These are phyloP conservation scores for Zizania palustris DNA, from an alignment of 202 grass and related monocot species.

Conservation along the genomic window DNA sequence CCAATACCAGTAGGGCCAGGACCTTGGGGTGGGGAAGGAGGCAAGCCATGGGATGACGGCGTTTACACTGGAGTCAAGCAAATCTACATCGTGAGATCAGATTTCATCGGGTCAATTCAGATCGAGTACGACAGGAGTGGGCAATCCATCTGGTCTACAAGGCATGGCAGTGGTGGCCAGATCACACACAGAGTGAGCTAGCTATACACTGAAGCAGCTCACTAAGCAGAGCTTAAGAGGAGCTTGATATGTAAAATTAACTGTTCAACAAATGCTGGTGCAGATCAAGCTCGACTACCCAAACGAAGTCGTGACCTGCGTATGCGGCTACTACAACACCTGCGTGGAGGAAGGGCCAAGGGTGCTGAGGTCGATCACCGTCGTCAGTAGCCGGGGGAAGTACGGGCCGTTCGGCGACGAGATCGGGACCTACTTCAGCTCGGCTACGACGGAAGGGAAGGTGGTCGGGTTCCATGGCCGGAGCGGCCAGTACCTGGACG, in stretches of 20 bases:
- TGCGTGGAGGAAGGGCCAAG: constrained; percentile 48
- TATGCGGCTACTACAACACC: constrained; percentile 77
- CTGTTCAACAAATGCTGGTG: background rate
- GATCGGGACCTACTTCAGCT: constrained; percentile 73
- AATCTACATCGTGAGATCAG: constrained; percentile 60
- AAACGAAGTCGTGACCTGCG: constrained; percentile 74
- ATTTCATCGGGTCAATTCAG: constrained; percentile 76
- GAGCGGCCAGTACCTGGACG: constrained; percentile 68
- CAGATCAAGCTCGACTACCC: constrained; percentile 93
- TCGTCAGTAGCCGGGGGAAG: constrained; percentile 74
- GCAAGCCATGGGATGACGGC: constrained; percentile 82
- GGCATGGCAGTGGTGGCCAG: constrained; percentile 67
- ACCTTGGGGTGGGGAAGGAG: constrained; percentile 89
- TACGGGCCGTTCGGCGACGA: constrained; percentile 84
- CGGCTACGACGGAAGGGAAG: constrained; percentile 70
- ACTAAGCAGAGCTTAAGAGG: background rate
- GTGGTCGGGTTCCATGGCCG: constrained; percentile 91
- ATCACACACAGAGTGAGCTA: constrained; percentile 72
- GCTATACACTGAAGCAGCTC: background rate
- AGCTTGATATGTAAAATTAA: background rate
- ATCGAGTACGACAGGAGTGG: constrained; percentile 91
- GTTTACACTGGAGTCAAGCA: constrained; percentile 84
- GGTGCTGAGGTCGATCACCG: constrained; percentile 64
- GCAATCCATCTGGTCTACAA: constrained; percentile 83
- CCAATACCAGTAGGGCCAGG: constrained; percentile 71